Percentiles rank a stretch among this genome's conserved stretches.
These are phyloP conservation scores for Pleurotus giganteus DNA, from an alignment of 768 basidiomycete species.

Conservation along the genomic window DNA sequence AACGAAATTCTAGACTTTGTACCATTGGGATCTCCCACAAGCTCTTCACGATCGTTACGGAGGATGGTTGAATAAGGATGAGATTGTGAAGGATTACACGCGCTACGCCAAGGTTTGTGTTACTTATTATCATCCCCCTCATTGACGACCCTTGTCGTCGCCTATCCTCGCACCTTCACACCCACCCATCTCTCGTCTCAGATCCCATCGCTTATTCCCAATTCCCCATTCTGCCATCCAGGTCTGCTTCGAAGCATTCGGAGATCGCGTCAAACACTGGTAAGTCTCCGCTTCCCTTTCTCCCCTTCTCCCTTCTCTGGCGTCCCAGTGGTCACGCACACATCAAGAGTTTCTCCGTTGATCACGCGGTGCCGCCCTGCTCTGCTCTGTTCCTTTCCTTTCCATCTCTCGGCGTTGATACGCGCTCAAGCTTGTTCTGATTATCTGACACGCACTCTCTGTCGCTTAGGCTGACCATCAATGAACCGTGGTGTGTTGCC, in stretches of 20 bases:
- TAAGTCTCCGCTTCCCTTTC: conserved; percentile 21
- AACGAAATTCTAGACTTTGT: conserved; percentile 47
- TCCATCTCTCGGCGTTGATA: no score
- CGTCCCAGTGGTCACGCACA: no score
- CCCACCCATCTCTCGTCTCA: not conserved
- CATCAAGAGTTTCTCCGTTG: conserved; percentile 15
- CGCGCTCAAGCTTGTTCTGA: no score
- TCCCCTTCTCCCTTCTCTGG: not conserved
- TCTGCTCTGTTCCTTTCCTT: no score
- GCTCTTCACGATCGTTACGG: conserved; percentile 70
- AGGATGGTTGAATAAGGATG: conserved; percentile 73
- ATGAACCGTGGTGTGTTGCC: conserved; percentile 75
- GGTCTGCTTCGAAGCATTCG: conserved; percentile 74
- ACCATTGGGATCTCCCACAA: conserved; percentile 82
- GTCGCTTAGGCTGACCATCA: conserved; percentile 61
- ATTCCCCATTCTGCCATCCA: conserved; percentile 20
- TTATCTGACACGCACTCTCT: not conserved
- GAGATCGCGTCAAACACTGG: conserved; percentile 78
- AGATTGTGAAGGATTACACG: conserved; percentile 64
- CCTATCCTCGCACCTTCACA: not conserved
- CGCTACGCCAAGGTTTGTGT: conserved; percentile 52
- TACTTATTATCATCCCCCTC: not conserved
- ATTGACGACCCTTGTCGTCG: not conserved
- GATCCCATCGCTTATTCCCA: not conserved
- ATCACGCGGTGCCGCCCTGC: no score